These are phyloP conservation scores for Vaccinium macrocarpon DNA, from an alignment of 148 eudicot species.

Conservation along the genomic window DNA sequence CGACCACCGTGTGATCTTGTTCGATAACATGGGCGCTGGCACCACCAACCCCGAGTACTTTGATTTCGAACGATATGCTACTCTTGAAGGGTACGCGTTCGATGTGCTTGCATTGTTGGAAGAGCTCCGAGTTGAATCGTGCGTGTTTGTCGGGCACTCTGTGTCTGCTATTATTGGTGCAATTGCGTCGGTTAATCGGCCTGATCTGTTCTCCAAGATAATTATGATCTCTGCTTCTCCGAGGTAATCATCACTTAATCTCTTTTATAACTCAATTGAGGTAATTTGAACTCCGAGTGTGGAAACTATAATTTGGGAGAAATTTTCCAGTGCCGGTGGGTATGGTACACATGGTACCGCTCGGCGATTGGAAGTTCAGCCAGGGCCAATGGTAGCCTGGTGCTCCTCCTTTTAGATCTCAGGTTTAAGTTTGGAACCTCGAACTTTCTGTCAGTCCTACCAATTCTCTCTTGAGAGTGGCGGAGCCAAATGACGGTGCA, in stretches of 20 bases:
- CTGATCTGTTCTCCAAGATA: conserved; percentile 76
- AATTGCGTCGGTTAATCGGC: conserved; percentile 69
- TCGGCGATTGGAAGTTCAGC: no score
- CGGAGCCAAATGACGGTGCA: no score
- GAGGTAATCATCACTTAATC: conserved; percentile 34
- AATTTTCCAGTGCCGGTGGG: no score
- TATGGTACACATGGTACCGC: no score
- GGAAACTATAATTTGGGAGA: no score
- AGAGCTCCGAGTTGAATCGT: conserved; percentile 46
- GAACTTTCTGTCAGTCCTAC: no score
- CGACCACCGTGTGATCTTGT: conserved; percentile 57
- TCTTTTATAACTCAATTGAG: no score
- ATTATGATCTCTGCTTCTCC: conserved; percentile 66
- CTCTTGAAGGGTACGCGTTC: conserved; percentile 63
- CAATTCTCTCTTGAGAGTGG: no score
- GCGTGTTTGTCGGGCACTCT: conserved; percentile 83
- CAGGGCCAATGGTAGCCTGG: no score
- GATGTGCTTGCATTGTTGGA: conserved; percentile 75
- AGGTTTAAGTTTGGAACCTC: no score
- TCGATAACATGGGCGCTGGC: conserved; percentile 92
- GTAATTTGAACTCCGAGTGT: no score
- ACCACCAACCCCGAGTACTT: conserved; percentile 89
- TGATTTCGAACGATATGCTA: conserved; percentile 67
- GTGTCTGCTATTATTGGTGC: conserved; percentile 69
- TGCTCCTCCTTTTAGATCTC: no score